These are phyloP conservation scores for Ustilago shanxiensis DNA, from an alignment of 1,284 basidiomycete genomes.

Conservation along the genomic window DNA sequence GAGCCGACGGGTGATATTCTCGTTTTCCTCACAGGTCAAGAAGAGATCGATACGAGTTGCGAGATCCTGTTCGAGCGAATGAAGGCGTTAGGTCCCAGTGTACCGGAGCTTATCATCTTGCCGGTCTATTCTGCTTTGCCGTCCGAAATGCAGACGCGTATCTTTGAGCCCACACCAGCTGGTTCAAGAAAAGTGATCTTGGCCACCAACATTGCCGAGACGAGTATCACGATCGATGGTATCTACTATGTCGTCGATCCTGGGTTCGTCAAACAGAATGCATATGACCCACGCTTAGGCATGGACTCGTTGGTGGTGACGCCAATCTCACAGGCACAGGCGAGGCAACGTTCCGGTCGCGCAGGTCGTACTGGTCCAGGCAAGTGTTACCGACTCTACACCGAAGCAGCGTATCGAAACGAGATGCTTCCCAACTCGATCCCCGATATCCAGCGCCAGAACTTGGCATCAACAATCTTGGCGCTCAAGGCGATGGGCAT, in stretches of 20 bases:
- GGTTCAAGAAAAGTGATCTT: slow-evolving; percentile 97
- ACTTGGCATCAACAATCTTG: slow-evolving; percentile 90
- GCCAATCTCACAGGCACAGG: slow-evolving; percentile 98
- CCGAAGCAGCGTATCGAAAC: slow-evolving; percentile 96
- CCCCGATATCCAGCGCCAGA: slow-evolving; percentile 96
- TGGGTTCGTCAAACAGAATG: slow-evolving; percentile 98
- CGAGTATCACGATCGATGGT: slow-evolving; percentile 95
- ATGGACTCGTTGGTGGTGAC: slow-evolving; percentile 99
- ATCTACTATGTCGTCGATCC: slow-evolving; percentile 99
- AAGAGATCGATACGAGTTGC: slow-evolving; percentile 97
- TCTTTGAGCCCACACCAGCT: slow-evolving; percentile 97
- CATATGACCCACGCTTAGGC: slow-evolving; percentile 94
- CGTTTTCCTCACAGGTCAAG: slow-evolving; percentile 95
- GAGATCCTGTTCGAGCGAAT: slow-evolving; percentile 98
- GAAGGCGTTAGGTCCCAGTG: slow-evolving; percentile 95
- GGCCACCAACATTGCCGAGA: slow-evolving; percentile 99
- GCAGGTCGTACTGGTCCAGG: slow-evolving; percentile 98
- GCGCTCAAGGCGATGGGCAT: slow-evolving; percentile 99
- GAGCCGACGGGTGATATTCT: slow-evolving; percentile 96
- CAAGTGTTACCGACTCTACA: slow-evolving; percentile 97
- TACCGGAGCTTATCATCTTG: slow-evolving; percentile 94
- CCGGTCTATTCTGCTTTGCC: slow-evolving; percentile 98
- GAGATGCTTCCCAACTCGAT: slow-evolving; percentile 99
- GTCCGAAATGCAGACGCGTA: slow-evolving; percentile 95
- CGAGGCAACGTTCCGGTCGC: slow-evolving; percentile 92